Evolutionary conservation across 345 rosid genomes (phyloP).

Genomic region (Trapa bicornis): DNA sequence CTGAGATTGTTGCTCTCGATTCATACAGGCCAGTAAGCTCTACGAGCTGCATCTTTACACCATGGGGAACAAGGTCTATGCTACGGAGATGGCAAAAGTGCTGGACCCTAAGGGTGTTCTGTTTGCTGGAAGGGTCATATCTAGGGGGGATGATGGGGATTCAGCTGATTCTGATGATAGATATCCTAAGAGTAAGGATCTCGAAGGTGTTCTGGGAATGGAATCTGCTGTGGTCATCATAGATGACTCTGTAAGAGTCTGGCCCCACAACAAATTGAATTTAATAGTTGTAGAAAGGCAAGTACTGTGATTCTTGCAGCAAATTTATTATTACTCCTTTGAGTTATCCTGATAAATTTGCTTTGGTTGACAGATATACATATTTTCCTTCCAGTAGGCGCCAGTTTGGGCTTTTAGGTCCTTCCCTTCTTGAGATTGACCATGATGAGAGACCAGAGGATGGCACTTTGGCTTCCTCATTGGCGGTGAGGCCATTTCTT

Average conservation of each 20-base stretch:
- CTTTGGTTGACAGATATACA: constrained; percentile 51
- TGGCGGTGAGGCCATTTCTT: constrained; percentile 51
- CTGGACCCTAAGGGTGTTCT: constrained; percentile 81
- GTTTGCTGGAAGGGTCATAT: constrained; percentile 90
- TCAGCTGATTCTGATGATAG: constrained; percentile 76
- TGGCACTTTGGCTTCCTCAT: constrained; percentile 88
- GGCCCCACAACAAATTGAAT: constrained; percentile 93
- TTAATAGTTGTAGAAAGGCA: constrained; percentile 94
- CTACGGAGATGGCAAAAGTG: constrained; percentile 98
- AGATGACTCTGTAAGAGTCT: constrained; percentile 93
- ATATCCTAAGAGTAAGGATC: constrained; percentile 88
- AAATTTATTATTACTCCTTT: not conserved
- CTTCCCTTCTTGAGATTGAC: constrained; percentile 97
- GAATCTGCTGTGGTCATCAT: constrained; percentile 90
- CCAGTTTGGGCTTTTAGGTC: constrained; percentile 92
- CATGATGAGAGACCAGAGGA: constrained; percentile 93
- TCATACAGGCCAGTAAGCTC: constrained; percentile 72
- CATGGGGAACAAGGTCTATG: constrained; percentile 97
- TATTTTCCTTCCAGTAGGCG: constrained; percentile 97
- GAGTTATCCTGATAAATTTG: constrained; percentile 7
- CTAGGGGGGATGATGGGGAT: constrained; percentile 94
- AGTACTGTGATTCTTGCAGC: constrained; percentile 1
- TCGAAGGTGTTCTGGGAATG: constrained; percentile 98
- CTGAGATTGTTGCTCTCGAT: not conserved
- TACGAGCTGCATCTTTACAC: constrained; percentile 94